phyloP scores from a whole-genome alignment of 2,329 filamentous ascomycete species.

The Annulohypoxylon truncatum region DNA sequence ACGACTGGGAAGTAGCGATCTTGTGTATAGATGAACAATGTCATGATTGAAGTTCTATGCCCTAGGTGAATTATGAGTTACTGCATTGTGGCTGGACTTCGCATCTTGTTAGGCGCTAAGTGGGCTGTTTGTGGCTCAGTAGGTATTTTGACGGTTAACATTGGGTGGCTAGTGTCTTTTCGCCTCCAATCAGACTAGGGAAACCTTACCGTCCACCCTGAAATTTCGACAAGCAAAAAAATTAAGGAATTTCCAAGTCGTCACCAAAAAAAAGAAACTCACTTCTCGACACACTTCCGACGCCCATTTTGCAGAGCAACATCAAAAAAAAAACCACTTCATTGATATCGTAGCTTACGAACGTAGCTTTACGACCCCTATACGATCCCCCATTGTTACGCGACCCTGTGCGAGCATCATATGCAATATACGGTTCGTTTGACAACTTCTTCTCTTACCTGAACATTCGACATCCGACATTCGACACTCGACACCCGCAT shows the following conservation, averaged over 20 bases:
- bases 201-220: constrained; percentile 30
- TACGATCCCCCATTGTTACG: constrained; percentile 13
- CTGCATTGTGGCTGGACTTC: not conserved
- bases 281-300: constrained; percentile 14
- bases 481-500: constrained; percentile 7
- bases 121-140: not conserved
- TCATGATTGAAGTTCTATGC: not conserved
- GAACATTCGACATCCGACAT: too few relatives aligned
- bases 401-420: constrained; percentile 13
- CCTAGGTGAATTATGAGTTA: not conserved
- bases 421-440: constrained; percentile 21
- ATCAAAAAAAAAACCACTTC: constrained; percentile 1
- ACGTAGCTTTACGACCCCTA: constrained; percentile 24
- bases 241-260: constrained; percentile 35
- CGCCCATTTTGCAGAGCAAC: constrained; percentile 19
- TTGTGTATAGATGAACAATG: too few relatives aligned
- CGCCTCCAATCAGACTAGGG: not conserved
- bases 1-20: too few relatives aligned
- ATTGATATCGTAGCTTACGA: not conserved
- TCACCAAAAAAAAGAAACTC: constrained; percentile 29
- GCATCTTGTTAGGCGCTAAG: not conserved
- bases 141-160: not conserved
- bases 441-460: constrained; percentile 4
- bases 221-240: constrained; percentile 38
- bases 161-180: not conserved